Percentiles rank a stretch among this genome's conserved stretches.
These are phyloP conservation scores for Alloascoidea africana DNA, from an alignment of 805 yeast species.

Conservation along the genomic window DNA sequence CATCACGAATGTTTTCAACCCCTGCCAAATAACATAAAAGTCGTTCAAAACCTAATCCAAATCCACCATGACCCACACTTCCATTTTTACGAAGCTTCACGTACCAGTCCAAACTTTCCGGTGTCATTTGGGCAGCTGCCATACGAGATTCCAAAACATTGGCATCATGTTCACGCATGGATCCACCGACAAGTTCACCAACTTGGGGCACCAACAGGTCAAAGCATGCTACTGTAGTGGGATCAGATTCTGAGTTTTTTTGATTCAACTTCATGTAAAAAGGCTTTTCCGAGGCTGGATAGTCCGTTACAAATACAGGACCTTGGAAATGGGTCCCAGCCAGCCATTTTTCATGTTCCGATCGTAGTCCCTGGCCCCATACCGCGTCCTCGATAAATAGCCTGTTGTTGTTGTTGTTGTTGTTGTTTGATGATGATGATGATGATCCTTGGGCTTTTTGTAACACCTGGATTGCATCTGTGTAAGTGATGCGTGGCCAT, in stretches of 20 bases:
- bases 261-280: conserved; percentile 70
- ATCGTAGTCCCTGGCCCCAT: conserved; percentile 63
- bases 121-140: conserved; percentile 36
- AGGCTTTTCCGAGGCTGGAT: conserved; percentile 69
- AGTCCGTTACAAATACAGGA: conserved; percentile 84
- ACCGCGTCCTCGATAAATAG: too few relatives aligned
- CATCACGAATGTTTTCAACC: conserved; percentile 71
- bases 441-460: too few relatives aligned
- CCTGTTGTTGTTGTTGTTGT: not conserved
- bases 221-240: conserved; percentile 70
- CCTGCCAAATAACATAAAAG: conserved; percentile 59
- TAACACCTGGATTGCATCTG: conserved; percentile 53
- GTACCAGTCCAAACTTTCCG: conserved; percentile 62
- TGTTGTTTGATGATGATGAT: too few relatives aligned
- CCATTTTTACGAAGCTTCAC: conserved; percentile 60
- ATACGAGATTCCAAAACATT: conserved; percentile 34
- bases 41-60: conserved; percentile 90
- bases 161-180: conserved; percentile 66
- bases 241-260: conserved; percentile 12
- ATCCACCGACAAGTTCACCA: conserved; percentile 93
- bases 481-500: conserved; percentile 66
- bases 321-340: conserved; percentile 51
- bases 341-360: conserved; percentile 87
- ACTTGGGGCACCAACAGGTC: conserved; percentile 82
- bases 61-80: conserved; percentile 89